These are phyloP conservation scores for Leptographium lundbergii DNA, from an alignment of 2,329 filamentous ascomycete species.

Conservation along the genomic window DNA sequence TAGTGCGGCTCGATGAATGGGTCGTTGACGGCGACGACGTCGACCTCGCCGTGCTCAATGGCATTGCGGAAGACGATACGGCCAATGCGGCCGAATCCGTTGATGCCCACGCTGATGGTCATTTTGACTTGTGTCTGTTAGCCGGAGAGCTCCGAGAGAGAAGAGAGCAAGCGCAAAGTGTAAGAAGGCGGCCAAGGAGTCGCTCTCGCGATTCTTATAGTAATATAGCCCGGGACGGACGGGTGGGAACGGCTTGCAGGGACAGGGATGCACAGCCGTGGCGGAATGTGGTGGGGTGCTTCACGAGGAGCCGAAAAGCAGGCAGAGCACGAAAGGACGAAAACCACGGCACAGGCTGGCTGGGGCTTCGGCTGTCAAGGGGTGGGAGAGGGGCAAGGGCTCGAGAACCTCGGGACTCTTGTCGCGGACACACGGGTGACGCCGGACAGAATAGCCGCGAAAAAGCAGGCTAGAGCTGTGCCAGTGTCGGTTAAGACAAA, in stretches of 20 bases:
- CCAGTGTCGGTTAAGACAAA: constrained; percentile 3
- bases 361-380: not conserved
- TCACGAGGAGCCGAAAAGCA: not conserved
- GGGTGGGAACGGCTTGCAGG: not conserved
- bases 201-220: no score
- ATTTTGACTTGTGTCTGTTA: constrained; percentile 24
- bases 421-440: constrained; percentile 6
- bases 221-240: not conserved
- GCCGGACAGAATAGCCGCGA: constrained; percentile 8
- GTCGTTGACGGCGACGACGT: constrained; percentile 96
- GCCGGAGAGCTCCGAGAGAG: not conserved
- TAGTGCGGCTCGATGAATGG: constrained; percentile 98
- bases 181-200: not conserved
- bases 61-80: constrained; percentile 99
- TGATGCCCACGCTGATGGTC: constrained; percentile 80
- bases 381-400: no score
- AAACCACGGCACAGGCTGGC: not conserved
- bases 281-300: not conserved
- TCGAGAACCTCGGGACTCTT: constrained; percentile 3
- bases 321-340: not conserved
- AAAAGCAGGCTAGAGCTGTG: constrained; percentile 3
- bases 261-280: not conserved
- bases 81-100: constrained; percentile 99
- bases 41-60: constrained; percentile 75
- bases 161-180: not conserved